Conservation (phyloP, 345 rosid genomes). For the Moringa oleifera region DNA sequence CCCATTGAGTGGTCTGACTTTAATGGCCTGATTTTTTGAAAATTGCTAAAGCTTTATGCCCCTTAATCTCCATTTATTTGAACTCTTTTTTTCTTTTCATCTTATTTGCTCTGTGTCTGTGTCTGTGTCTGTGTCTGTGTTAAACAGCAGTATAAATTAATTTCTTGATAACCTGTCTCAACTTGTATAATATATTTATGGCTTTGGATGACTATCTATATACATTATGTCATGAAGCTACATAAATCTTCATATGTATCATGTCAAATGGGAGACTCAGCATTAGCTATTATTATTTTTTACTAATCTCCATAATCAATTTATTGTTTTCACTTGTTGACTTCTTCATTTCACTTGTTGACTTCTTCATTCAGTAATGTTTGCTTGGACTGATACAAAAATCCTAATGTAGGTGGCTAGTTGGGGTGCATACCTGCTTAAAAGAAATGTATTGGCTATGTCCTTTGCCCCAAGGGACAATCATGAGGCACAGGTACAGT, state of each 20-base stretch:
- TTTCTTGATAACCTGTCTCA: background rate
- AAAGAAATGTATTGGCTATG: slow-evolving; percentile 84
- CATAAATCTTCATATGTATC: background rate
- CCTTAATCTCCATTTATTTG: background rate
- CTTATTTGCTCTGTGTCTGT: background rate
- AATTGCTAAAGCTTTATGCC: no score
- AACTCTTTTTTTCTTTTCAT: background rate
- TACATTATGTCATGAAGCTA: background rate
- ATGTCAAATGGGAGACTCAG: background rate
- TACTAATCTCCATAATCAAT: background rate
- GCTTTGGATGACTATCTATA: background rate
- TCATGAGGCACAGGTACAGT: slow-evolving; percentile 99
- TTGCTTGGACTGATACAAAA: background rate
- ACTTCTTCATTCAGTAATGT: background rate
- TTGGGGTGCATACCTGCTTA: slow-evolving; percentile 94
- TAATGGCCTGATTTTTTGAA: no score
- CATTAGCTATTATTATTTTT: background rate
- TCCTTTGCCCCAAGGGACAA: slow-evolving; percentile 95
- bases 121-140: no score
- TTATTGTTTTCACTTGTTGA: background rate
- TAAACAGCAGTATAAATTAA: no score
- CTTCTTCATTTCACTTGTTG: background rate
- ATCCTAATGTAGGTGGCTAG: slow-evolving; percentile 69
- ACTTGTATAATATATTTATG: background rate
- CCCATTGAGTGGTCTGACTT: no score